Conservation (phyloP, 306 rosid species). For the Urtica urens region DNA sequence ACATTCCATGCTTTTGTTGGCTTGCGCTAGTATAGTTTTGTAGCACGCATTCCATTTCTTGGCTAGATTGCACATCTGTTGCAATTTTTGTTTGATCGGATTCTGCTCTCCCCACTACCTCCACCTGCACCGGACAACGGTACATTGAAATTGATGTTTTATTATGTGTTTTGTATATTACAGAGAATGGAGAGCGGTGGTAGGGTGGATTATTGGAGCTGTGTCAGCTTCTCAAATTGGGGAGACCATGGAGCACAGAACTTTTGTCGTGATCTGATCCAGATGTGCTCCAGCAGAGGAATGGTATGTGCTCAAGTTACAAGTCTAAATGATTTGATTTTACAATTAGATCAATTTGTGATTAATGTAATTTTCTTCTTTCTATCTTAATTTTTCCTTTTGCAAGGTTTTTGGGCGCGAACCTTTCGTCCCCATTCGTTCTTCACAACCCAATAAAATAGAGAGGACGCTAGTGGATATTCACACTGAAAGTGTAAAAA, state of each 20-base stretch:
- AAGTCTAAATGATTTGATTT: background rate
- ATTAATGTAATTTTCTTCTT: background rate
- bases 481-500: slow-evolving; percentile 13
- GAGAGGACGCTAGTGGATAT: slow-evolving; percentile 31
- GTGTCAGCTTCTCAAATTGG: slow-evolving; percentile 30
- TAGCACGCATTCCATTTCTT: background rate
- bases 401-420: slow-evolving; percentile 24
- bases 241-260: background rate
- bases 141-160: background rate
- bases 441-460: slow-evolving; percentile 11
- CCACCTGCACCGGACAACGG: no score
- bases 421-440: slow-evolving; percentile 27
- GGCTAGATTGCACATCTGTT: background rate
- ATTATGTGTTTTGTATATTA: background rate
- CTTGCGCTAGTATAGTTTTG: background rate
- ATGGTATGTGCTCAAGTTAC: slow-evolving; percentile 33
- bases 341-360: no score
- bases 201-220: slow-evolving; percentile 33
- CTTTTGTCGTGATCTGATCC: slow-evolving; percentile 25
- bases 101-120: no score
- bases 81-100: background rate
- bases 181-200: slow-evolving; percentile 76
- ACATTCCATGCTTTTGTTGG: background rate
- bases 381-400: background rate
- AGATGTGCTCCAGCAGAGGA: slow-evolving; percentile 57